These are phyloP conservation scores for Penicillium sp. DNA, from an alignment of 2,329 filamentous ascomycete species.

Conservation along the genomic window DNA sequence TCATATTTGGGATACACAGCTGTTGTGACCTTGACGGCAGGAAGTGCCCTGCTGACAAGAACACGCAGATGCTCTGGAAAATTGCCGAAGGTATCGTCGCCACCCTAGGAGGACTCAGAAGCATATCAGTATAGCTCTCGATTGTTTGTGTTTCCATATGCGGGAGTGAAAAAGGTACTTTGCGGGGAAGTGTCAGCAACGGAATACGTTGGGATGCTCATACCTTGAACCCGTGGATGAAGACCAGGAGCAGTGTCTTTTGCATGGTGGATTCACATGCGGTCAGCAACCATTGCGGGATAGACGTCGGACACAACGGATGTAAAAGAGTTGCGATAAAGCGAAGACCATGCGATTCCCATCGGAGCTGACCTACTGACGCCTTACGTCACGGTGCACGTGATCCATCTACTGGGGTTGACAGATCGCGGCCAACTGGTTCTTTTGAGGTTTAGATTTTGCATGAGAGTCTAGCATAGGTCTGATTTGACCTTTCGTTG, in stretches of 20 bases:
- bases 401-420: neutral
- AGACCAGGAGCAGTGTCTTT: constrained; percentile 48
- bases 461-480: neutral
- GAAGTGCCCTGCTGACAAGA: constrained; percentile 44
- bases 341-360: neutral
- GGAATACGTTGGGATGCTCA: constrained; percentile 2
- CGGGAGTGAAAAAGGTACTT: neutral
- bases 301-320: neutral
- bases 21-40: constrained; percentile 42
- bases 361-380: constrained; percentile 1
- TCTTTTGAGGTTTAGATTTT: neutral
- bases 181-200: constrained; percentile 2
- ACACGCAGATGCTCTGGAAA: constrained; percentile 47
- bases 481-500: neutral
- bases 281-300: constrained; percentile 5
- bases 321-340: neutral
- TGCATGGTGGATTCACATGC: constrained; percentile 34
- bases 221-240: constrained; percentile 52
- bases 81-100: constrained; percentile 48
- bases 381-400: constrained; percentile 6
- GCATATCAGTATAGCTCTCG: constrained; percentile 1
- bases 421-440: neutral
- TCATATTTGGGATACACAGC: constrained; percentile 51
- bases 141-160: neutral
- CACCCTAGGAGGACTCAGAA: constrained; percentile 36